Evolutionary conservation across 768 basidiomycete genomes (phyloP), one percentile per base, ranked within the genome.

Genomic region (Panaeolus cyanescens): DNA sequence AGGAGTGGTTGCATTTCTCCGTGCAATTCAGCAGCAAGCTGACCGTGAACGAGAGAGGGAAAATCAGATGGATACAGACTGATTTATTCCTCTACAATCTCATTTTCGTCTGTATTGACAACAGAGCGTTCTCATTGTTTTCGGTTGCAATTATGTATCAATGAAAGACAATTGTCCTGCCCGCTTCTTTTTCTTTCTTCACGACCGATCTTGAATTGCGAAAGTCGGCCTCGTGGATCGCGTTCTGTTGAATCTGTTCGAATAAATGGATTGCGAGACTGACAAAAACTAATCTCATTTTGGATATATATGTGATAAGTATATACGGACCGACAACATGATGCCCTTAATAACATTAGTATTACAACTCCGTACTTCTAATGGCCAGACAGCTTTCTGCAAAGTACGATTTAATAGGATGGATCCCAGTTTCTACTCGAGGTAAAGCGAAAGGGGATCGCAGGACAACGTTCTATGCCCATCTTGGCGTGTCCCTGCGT

Each of bases 1-100:
- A 4, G 86, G 93, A 4, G 80, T 95, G 5, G 85, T 78, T 39
- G 86, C 92, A 5, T 96, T 96, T 73, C 77, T 97, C 72, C 81
- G 87, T 36, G 93, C 92, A 2, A 81, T 96, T 30, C 85, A 83
- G 61, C 91, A 90, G 63, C 88, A 95, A 71, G 91, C 88, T 12
- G 78, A 84, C 59, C 78, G 82, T 58, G 84, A 84, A 56, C 58
- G 62, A 31, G 37, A 30, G 17, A 59, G 59, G 3, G 63, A 60
- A 25, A 88, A 92, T 67, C 79, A 75, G 25, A 95, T 95, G 93
- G 90, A 95, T 67, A 93, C 93, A 7, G 70, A 71, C 30, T 65
- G 32, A 58, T 2, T 53, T 31, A 30, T 37, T 4, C 54, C 36
- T 33, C 28, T 17, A 31, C 28, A 33, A 6, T 25, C 12, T 28